Conservation (phyloP, 2,329 filamentous ascomycete species). For the Alternaria triticimaculans region DNA sequence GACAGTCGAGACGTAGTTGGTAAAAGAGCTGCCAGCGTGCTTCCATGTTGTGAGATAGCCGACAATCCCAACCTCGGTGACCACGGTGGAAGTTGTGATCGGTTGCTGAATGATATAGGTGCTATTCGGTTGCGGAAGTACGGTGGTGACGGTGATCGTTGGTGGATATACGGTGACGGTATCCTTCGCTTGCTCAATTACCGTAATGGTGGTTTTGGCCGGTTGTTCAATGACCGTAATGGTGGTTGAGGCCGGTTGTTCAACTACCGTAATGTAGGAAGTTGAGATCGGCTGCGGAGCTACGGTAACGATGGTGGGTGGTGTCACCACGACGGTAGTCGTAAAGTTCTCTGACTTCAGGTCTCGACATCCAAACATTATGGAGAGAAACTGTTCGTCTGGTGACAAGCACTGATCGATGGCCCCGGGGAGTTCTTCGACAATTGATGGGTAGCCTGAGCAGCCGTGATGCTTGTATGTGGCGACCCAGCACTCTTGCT, state of each 20-base stretch:
- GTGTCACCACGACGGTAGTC: not conserved
- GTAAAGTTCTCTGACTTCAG: not conserved
- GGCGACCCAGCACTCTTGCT: conserved; percentile 15
- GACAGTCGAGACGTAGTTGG: not conserved
- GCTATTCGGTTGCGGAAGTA: too few species aligned
- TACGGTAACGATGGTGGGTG: not conserved
- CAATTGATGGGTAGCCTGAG: not conserved
- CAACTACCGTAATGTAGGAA: too few species aligned
- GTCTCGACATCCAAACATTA: conserved; percentile 22
- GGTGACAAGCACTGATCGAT: conserved; percentile 13
- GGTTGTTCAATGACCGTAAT: too few species aligned
- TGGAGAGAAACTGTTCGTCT: conserved; percentile 10
- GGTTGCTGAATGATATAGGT: not conserved
- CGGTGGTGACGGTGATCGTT: too few species aligned
- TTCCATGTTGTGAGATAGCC: not conserved
- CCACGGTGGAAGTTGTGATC: not conserved
- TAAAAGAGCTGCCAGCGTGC: not conserved
- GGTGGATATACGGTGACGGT: too few species aligned
- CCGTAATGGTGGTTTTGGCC: too few species aligned
- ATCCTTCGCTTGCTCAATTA: too few species aligned
- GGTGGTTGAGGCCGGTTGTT: too few species aligned
- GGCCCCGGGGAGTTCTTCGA: conserved; percentile 1
- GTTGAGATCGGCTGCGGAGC: too few species aligned
- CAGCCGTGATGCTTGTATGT: conserved; percentile 21
- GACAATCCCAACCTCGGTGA: not conserved